phyloP scores from a whole-genome alignment of 768 basidiomycete genomes.

The Lentinula aciculospora region DNA sequence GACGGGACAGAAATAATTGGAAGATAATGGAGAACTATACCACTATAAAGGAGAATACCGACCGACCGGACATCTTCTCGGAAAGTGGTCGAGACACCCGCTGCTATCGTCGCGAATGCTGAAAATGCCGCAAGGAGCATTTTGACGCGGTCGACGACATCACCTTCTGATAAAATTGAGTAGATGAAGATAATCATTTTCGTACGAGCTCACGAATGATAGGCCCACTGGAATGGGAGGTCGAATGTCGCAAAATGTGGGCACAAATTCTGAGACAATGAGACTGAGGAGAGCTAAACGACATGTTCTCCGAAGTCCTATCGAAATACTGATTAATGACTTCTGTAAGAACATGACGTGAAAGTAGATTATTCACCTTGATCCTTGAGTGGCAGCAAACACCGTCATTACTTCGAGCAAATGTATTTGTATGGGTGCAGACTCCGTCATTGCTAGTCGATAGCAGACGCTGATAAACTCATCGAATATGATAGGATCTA shows the following conservation, averaged over 20 bases:
- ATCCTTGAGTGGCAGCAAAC: conserved; percentile 44
- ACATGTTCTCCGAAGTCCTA: conserved; percentile 30
- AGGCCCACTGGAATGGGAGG: conserved; percentile 48
- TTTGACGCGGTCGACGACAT: conserved; percentile 48
- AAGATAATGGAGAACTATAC: conserved; percentile 30
- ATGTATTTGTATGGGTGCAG: conserved; percentile 62
- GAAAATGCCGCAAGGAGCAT: conserved; percentile 62
- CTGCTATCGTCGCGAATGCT: conserved; percentile 55
- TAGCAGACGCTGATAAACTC: conserved; percentile 88
- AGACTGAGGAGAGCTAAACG: conserved; percentile 39
- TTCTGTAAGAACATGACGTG: neutral
- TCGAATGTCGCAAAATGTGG: conserved; percentile 69
- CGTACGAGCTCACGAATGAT: conserved; percentile 39
- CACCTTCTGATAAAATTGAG: conserved; percentile 34
- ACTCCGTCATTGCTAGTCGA: conserved; percentile 84
- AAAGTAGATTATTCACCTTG: neutral
- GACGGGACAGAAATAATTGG: neutral
- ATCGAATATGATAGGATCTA: conserved; percentile 80
- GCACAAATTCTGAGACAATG: conserved; percentile 84
- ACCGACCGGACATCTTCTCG: conserved; percentile 77
- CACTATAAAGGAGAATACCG: conserved; percentile 72
- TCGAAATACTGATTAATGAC: neutral
- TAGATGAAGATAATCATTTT: neutral
- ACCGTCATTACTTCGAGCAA: conserved; percentile 63
- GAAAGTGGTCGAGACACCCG: conserved; percentile 45